Evolutionary conservation across 768 basidiomycete species (phyloP), one percentile per base, ranked within the genome.

Genomic region (Termitomyces sp.): DNA sequence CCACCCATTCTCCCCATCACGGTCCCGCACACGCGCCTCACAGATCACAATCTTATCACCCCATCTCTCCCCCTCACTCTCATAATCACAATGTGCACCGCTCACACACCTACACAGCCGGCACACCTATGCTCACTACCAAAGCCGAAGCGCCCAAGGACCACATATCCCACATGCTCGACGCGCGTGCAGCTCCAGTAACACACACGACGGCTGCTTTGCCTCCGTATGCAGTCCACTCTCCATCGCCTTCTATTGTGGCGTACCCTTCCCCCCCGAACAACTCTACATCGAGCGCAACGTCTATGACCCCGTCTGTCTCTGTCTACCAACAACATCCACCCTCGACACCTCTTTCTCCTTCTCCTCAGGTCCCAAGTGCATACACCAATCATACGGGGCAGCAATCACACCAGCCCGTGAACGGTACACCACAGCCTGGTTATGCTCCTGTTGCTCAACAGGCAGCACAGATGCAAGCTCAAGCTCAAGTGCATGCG

Each of bases 1-100:
- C 48, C 41, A 16, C 32, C 14, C 31, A 47, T 17, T 32, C 35
- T 3, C 35, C 35, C 4, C 35, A 37, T 37, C 35, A 37, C 14
- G 16, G 12, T 37, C 16, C 34, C 5, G 17, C 17, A 19, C 43
- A 43, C n/a, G 23, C 19, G 7, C 49, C 34, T 9, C 56, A 59
- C 17, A 54, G 58, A 40, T 35, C 60, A 19, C 62, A 55, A n/a
- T 58, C 62, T 1, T 56, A 61, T 45, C 56, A 58, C 11, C 42
- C 54, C 21, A n/a, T 45, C 11, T 19, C 52, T 10, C n/a, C 52
- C 17, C 12, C 60, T 1, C 12, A 51, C 2, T 44, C 50, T 31
- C 56, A 55, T 16, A 50, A 37, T 37, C 34, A 37, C 32, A 35
- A 29, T n/a, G 46, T 31, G 12, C 58, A 63, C 47, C 59, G 58